phyloP scores from a whole-genome alignment of 768 basidiomycete species.

The Termitomyces sp. region DNA sequence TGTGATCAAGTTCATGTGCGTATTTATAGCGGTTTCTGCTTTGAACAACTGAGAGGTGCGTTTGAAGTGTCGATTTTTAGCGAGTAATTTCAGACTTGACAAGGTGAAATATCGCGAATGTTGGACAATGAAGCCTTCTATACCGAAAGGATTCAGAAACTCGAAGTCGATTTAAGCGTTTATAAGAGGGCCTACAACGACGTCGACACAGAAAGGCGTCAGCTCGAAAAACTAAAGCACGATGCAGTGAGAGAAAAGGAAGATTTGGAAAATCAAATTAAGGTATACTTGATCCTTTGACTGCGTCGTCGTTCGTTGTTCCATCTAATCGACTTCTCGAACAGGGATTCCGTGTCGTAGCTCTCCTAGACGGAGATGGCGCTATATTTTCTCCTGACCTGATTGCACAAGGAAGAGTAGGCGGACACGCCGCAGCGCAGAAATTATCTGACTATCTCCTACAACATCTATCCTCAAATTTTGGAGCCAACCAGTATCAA shows the following conservation, averaged over 20 bases:
- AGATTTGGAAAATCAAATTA: constrained; percentile 36
- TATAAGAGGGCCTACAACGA: constrained; percentile 40
- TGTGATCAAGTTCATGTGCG: not conserved
- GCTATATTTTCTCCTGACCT: constrained; percentile 54
- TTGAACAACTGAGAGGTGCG: constrained; percentile 36
- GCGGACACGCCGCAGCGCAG: constrained; percentile 55
- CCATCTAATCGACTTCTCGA: not conserved
- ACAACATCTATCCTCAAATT: constrained; percentile 29
- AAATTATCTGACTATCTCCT: constrained; percentile 38
- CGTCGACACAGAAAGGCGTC: constrained; percentile 30
- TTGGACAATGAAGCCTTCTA: constrained; percentile 26
- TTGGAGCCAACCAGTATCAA: constrained; percentile 41
- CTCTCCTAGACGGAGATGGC: constrained; percentile 66
- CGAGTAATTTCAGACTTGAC: not conserved
- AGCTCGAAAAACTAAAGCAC: constrained; percentile 28
- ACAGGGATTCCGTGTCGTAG: constrained; percentile 42
- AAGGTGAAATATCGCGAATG: constrained; percentile 37
- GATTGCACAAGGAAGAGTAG: constrained; percentile 50
- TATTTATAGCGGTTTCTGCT: constrained; percentile 19
- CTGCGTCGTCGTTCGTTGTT: not conserved
- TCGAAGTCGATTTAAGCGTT: constrained; percentile 37
- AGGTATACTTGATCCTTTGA: constrained; percentile 22
- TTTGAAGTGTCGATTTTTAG: not conserved
- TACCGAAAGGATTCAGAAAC: constrained; percentile 28
- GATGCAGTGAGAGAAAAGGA: constrained; percentile 35